A percentile compares a stretch with the other conserved stretches of the same genome.
Evolutionary conservation across 768 basidiomycete species (phyloP).

Genomic region (Vararia minispora): DNA sequence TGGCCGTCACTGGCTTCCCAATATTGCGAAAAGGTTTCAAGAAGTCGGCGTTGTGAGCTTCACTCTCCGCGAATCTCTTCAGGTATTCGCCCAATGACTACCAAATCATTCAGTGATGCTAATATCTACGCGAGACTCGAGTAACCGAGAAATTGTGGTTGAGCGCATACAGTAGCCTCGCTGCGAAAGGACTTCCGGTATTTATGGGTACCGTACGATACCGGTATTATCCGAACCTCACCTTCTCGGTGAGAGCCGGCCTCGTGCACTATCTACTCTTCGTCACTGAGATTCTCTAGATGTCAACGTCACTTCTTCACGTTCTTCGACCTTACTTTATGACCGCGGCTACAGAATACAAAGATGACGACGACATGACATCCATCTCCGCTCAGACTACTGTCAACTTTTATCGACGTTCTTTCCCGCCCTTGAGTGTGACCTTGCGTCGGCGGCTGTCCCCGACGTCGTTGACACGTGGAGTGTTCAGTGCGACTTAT

Average conservation of each 20-base stretch:
- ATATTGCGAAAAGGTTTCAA: constrained; percentile 21
- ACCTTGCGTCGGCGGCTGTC: constrained; percentile 14
- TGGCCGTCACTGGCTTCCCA: constrained; percentile 3
- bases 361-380: constrained; percentile 6
- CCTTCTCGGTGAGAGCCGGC: constrained; percentile 23
- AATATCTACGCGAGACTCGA: neutral
- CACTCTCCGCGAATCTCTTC: constrained; percentile 31
- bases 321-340: constrained; percentile 9
- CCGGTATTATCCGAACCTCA: constrained; percentile 58
- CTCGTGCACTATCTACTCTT: neutral
- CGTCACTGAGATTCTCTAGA: constrained; percentile 8
- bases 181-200: neutral
- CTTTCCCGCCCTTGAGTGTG: constrained; percentile 11
- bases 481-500: constrained; percentile 9
- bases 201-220: constrained; percentile 64
- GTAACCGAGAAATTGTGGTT: too few relatives aligned
- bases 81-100: constrained; percentile 24
- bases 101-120: too few relatives aligned
- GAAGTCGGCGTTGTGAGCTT: constrained; percentile 26
- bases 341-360: constrained; percentile 4
- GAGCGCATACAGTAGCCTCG: too few relatives aligned
- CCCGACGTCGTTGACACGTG: constrained; percentile 12
- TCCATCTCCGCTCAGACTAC: constrained; percentile 7
- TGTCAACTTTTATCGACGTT: constrained; percentile 8
- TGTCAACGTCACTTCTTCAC: constrained; percentile 14